Evolutionary conservation across 352 stramenopile genomes (phyloP), one percentile per base, ranked within the genome.

Genomic region (Paralagenidium karlingii): DNA sequence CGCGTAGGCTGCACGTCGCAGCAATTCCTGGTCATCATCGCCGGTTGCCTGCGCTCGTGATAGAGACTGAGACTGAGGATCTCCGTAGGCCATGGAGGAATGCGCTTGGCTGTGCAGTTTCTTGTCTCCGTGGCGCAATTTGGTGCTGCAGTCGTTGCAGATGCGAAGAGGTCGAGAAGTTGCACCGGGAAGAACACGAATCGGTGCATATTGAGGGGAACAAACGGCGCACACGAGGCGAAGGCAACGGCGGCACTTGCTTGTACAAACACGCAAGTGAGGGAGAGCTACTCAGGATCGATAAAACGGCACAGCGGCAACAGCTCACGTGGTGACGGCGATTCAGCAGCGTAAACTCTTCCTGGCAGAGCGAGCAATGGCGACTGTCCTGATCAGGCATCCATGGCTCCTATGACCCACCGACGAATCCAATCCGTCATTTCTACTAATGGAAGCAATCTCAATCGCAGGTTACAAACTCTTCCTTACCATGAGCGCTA

Each of bases 301-400:
- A n/a, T 8, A 13, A 9, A 31, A 9, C 27, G 13, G 27, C 27
- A 13, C 27, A 31, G 9, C 9, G 27, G 8, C n/a, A 18, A 24
- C n/a, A 25, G 53, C 66, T 38, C 53, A 84, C 70, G 24, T 84
- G 70, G 41, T 84, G 70, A 9, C 70, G 67, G 28, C 70, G 67
- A 24, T 84, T 84, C 45, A 84, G 59, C 36, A 84, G 63, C 13
- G 67, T 84, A 49, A 84, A 84, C 24, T 40, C 44, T 34, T 84
- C 67, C 18, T 60, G 47, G 43, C 70, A 84, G 34, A 79, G 53
- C 0, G 55, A 48, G 43, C 70, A 84, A 28, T 58, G 55, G 40
- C 78, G 60, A 26, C 64, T 78, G 25, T 74, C 63, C 29, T 63
- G 52, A 34, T 84, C 70, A 0, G 64, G 61, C 2, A 63, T 84